A percentile compares a stretch with the other conserved stretches of the same genome.
Conservation (phyloP, 2,329 filamentous ascomycete species). For the Pyricularia grisea region DNA sequence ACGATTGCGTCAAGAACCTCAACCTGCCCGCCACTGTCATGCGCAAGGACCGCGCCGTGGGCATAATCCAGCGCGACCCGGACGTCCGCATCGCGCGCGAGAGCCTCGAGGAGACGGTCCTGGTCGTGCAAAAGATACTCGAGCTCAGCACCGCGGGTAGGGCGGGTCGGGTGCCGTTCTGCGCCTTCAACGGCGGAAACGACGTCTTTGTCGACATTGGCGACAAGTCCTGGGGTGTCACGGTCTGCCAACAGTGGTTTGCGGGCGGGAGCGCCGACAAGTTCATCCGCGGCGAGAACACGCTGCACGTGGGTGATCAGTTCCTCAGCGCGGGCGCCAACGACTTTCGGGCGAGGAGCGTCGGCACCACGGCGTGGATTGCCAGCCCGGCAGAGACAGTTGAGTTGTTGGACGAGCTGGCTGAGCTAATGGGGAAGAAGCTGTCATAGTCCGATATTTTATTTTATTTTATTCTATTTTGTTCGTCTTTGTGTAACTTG, state of each 20-base stretch:
- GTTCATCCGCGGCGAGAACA: conserved; percentile 60
- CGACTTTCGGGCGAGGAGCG: conserved; percentile 89
- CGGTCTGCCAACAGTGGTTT: conserved; percentile 87
- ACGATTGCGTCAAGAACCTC: conserved; percentile 72
- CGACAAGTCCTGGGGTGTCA: conserved; percentile 93
- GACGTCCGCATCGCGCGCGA: conserved; percentile 59
- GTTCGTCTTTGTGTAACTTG: neutral
- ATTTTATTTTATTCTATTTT: neutral
- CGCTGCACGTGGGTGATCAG: conserved; percentile 92
- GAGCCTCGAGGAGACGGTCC: conserved; percentile 87
- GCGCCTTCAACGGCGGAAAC: conserved; percentile 94
- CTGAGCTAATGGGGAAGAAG: conserved; percentile 43
- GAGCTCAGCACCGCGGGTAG: conserved; percentile 67
- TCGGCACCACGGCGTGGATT: conserved; percentile 95
- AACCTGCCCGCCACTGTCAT: conserved; percentile 71
- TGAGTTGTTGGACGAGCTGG: conserved; percentile 75
- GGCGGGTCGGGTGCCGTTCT: conserved; percentile 61
- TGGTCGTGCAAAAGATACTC: conserved; percentile 87
- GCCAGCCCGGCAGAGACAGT: conserved; percentile 88
- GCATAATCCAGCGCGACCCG: conserved; percentile 49
- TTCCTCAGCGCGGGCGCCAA: conserved; percentile 93
- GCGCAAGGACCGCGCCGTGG: conserved; percentile 81
- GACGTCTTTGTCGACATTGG: conserved; percentile 99
- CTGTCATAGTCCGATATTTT: conserved; percentile 14
- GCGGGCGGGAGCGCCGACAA: conserved; percentile 35